These are phyloP conservation scores for Euphorbia tirucalli DNA, from an alignment of 345 rosid genomes.

Conservation along the genomic window DNA sequence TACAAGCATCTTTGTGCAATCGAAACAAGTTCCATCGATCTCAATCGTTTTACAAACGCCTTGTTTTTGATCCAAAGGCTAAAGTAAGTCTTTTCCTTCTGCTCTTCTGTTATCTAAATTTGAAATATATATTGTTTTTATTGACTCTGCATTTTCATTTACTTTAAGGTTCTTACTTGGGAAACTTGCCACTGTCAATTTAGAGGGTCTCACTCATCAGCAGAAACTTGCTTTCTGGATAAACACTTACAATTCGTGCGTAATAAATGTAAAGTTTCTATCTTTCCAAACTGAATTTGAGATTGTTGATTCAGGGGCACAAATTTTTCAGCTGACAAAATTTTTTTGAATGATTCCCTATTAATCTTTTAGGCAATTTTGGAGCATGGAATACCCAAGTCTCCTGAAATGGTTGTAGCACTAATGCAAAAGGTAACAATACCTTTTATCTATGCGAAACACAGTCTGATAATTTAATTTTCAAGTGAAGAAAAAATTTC, in stretches of 20 bases:
- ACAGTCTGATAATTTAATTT: neutral
- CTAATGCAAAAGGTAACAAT: slow-evolving; percentile 76
- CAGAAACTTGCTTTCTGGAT: slow-evolving; percentile 98
- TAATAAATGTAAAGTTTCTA: slow-evolving; percentile 67
- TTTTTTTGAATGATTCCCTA: neutral
- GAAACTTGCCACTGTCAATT: slow-evolving; percentile 66
- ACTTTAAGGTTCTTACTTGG: slow-evolving; percentile 56
- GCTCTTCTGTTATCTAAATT: neutral
- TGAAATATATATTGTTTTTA: neutral
- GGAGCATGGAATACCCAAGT: slow-evolving; percentile 74
- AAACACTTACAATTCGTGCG: slow-evolving; percentile 78
- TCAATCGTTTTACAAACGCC: slow-evolving; percentile 48
- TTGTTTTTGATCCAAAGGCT: slow-evolving; percentile 65
- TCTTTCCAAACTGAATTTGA: neutral
- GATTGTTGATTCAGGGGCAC: neutral
- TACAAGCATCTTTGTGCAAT: slow-evolving; percentile 55
- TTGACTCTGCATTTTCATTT: slow-evolving; percentile 20
- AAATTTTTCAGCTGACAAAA: neutral
- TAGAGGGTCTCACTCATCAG: slow-evolving; percentile 76
- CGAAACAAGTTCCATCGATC: slow-evolving; percentile 59
- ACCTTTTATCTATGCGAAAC: neutral
- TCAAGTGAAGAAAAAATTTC: neutral
- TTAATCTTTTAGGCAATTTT: slow-evolving; percentile 55
- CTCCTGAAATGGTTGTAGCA: slow-evolving; percentile 76
- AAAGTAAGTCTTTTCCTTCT: slow-evolving; percentile 48